Percentiles rank a stretch among this genome's conserved stretches.
Evolutionary conservation across 106 monocot species (phyloP).

Genomic region (Allium fistulosum): DNA sequence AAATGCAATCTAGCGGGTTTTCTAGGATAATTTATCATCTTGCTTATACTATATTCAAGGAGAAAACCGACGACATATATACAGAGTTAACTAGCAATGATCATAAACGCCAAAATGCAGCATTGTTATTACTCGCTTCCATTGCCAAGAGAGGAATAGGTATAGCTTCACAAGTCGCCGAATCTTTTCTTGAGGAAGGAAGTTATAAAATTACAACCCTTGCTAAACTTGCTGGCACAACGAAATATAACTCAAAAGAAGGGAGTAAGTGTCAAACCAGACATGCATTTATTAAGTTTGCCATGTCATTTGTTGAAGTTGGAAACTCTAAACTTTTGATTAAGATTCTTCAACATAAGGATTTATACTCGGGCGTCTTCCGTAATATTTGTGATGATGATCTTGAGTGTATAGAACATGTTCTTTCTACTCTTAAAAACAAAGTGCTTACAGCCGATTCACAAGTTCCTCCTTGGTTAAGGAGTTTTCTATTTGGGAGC

Average conservation of each 20-base stretch:
- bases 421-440: constrained; percentile 53
- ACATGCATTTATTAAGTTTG: constrained; percentile 60
- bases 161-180: constrained; percentile 75
- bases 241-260: constrained; percentile 28
- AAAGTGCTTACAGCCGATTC: constrained; percentile 50
- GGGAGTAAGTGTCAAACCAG: constrained; percentile 19
- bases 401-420: constrained; percentile 37
- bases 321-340: constrained; percentile 72
- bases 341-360: constrained; percentile 82
- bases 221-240: constrained; percentile 42
- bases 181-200: constrained; percentile 16
- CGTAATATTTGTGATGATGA: constrained; percentile 62
- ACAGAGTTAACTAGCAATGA: constrained; percentile 57
- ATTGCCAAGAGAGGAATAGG: constrained; percentile 44
- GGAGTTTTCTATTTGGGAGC: constrained; percentile 90
- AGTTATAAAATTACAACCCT: constrained; percentile 64
- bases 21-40: constrained; percentile 44
- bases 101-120: constrained; percentile 53
- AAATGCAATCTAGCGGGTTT: constrained; percentile 20
- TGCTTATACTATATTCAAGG: constrained; percentile 32
- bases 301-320: constrained; percentile 82
- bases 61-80: constrained; percentile 59
- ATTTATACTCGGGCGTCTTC: constrained; percentile 67
- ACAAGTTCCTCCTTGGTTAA: constrained; percentile 54
- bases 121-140: constrained; percentile 47